Conservation (phyloP, 345 rosid genomes). For the Pistacia integerrima region DNA sequence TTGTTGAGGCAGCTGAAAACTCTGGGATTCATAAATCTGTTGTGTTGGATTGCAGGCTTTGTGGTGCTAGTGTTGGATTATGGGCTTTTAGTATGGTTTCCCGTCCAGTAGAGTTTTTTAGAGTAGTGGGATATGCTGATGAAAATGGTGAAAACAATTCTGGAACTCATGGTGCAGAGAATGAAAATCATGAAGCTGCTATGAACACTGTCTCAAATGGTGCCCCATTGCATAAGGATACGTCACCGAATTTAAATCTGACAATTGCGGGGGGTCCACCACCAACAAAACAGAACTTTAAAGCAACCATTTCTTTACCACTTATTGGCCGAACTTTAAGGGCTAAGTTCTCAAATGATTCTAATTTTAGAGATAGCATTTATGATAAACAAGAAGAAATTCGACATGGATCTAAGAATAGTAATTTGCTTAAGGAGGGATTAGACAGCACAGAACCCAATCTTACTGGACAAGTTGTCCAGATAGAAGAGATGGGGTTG, state of each 20-base stretch:
- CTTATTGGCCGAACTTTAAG: conserved; percentile 74
- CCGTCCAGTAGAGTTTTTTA: conserved; percentile 71
- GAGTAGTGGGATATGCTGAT: conserved; percentile 67
- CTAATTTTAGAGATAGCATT: conserved; percentile 48
- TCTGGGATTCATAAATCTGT: conserved; percentile 45
- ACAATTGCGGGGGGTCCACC: conserved; percentile 97
- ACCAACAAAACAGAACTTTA: conserved; percentile 81
- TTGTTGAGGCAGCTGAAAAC: conserved; percentile 35
- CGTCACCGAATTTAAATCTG: conserved; percentile 50
- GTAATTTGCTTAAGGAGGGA: conserved; percentile 15
- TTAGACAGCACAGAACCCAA: conserved; percentile 15
- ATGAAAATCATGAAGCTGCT: conserved; percentile 23
- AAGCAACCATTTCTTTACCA: conserved; percentile 81
- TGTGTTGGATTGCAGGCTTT: conserved; percentile 86
- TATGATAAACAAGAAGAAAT: conserved; percentile 30
- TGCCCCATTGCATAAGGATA: conserved; percentile 27
- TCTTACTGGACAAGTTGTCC: conserved; percentile 29
- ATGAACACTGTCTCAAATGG: conserved; percentile 26
- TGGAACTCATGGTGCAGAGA: conserved; percentile 29
- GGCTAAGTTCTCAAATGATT: conserved; percentile 67
- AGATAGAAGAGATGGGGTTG: conserved; percentile 25
- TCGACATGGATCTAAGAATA: conserved; percentile 31
- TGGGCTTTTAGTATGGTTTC: conserved; percentile 74
- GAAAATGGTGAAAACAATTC: conserved; percentile 34
- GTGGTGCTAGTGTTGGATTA: conserved; percentile 96